phyloP scores from a whole-genome alignment of 768 basidiomycete genomes.

The Daedaleopsis sinensis region DNA sequence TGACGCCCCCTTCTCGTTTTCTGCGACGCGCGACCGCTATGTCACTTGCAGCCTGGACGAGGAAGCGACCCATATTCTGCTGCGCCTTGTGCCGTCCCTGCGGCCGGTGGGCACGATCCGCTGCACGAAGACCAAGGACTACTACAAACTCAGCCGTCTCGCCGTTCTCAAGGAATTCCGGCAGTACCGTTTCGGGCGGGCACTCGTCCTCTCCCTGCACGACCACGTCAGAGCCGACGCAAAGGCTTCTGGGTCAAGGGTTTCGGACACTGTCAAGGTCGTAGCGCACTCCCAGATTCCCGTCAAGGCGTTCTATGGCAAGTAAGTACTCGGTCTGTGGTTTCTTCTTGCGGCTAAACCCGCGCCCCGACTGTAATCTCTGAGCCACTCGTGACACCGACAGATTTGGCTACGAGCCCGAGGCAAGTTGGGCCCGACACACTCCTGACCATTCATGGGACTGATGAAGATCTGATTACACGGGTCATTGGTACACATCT shows the following conservation, averaged over 20 bases:
- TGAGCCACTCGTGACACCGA: slow-evolving; percentile 30
- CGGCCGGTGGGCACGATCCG: slow-evolving; percentile 76
- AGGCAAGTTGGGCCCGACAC: slow-evolving; percentile 48
- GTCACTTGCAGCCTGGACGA: slow-evolving; percentile 54
- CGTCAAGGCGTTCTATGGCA: slow-evolving; percentile 74
- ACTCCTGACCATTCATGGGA: slow-evolving; percentile 14
- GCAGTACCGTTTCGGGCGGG: slow-evolving; percentile 61
- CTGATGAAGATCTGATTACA: slow-evolving; percentile 13
- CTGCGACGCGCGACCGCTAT: slow-evolving; percentile 7
- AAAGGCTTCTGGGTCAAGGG: slow-evolving; percentile 24
- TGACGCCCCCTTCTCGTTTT: slow-evolving; percentile 11
- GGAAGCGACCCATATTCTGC: slow-evolving; percentile 68
- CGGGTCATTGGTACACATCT: slow-evolving; percentile 16
- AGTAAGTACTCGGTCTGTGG: slow-evolving; percentile 47
- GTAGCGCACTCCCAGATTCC: slow-evolving; percentile 73
- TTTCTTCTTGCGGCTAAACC: slow-evolving; percentile 11
- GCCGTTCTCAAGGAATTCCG: slow-evolving; percentile 72
- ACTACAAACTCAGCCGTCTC: slow-evolving; percentile 76
- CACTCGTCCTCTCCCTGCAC: slow-evolving; percentile 66
- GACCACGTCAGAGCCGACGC: slow-evolving; percentile 57
- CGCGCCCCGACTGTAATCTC: slow-evolving; percentile 15
- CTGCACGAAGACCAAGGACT: slow-evolving; percentile 39
- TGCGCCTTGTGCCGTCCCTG: slow-evolving; percentile 63
- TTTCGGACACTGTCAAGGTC: slow-evolving; percentile 41
- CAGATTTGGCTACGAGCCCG: slow-evolving; percentile 69